A percentile compares a stretch with the other conserved stretches of the same genome.
phyloP scores from a whole-genome alignment of 2,329 filamentous ascomycete species.

The Ophiostoma piceae region DNA sequence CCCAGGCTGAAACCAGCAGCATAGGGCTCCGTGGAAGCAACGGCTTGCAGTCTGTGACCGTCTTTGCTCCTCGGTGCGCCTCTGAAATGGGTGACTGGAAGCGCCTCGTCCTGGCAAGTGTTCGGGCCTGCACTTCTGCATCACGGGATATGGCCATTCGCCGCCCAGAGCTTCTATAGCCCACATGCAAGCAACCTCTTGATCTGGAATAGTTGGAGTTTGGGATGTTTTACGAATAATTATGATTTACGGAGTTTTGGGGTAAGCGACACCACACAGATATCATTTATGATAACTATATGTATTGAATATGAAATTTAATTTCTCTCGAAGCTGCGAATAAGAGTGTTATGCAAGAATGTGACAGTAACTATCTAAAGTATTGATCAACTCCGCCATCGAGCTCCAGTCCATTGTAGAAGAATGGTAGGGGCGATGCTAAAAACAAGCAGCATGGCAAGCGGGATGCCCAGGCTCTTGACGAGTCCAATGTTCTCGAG shows the following conservation, averaged over 20 bases:
- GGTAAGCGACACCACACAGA: background rate
- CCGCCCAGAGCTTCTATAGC: slow-evolving; percentile 22
- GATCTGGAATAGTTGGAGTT: background rate
- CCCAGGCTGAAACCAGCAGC: slow-evolving; percentile 34
- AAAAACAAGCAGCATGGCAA: slow-evolving; percentile 1
- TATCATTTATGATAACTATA: background rate
- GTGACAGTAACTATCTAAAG: background rate
- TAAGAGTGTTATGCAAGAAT: background rate
- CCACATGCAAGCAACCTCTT: background rate
- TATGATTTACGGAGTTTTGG: slow-evolving; percentile 6
- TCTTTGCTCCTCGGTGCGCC: slow-evolving; percentile 39
- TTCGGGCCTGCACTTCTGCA: slow-evolving; percentile 23
- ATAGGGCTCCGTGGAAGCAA: slow-evolving; percentile 30
- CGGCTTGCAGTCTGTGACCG: slow-evolving; percentile 33
- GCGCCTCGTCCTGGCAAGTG: slow-evolving; percentile 29
- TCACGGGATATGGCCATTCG: slow-evolving; percentile 20
- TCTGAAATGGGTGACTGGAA: slow-evolving; percentile 37
- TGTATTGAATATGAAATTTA: background rate
- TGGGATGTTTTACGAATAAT: background rate
- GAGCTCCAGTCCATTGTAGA: background rate
- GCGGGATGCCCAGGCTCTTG: slow-evolving; percentile 11
- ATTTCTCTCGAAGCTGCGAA: background rate
- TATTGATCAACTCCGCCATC: background rate
- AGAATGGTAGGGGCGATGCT: background rate
- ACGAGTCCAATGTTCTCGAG: slow-evolving; percentile 7